These are phyloP conservation scores for Rhazya stricta DNA, from an alignment of 257 asterid species.

Conservation along the genomic window DNA sequence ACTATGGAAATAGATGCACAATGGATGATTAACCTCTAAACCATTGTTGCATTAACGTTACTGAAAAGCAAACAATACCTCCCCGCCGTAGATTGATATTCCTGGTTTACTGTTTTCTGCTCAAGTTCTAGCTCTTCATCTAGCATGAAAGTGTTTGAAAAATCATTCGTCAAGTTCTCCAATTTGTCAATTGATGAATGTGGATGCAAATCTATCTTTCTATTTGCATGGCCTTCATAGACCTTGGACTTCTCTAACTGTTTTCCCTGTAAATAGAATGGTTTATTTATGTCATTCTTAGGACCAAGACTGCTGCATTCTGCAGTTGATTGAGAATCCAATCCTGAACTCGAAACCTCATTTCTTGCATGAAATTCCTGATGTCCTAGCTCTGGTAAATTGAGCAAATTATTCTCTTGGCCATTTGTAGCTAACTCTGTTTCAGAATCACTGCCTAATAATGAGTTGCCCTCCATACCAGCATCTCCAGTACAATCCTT, in stretches of 20 bases:
- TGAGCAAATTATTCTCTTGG: conserved; percentile 25
- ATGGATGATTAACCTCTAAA: neutral
- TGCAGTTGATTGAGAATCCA: conserved; percentile 21
- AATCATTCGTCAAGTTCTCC: conserved; percentile 54
- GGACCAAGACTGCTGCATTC: conserved; percentile 19
- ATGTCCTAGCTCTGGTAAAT: conserved; percentile 26
- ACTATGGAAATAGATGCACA: neutral
- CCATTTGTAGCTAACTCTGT: conserved; percentile 19
- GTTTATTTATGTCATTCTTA: conserved; percentile 19
- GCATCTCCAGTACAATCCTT: conserved; percentile 26
- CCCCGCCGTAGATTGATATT: conserved; percentile 32
- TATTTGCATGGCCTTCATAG: conserved; percentile 22
- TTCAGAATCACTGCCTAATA: conserved; percentile 19
- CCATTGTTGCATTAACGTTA: neutral
- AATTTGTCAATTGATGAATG: conserved; percentile 25
- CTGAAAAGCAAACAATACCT: conserved; percentile 40
- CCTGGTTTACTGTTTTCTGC: conserved; percentile 32
- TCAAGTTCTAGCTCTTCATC: conserved; percentile 82
- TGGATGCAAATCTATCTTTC: conserved; percentile 22
- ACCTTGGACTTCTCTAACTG: conserved; percentile 20
- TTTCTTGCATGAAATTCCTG: conserved; percentile 22
- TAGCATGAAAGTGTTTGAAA: conserved; percentile 66
- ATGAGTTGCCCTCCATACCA: conserved; percentile 24
- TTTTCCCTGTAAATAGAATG: conserved; percentile 26
- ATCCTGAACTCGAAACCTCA: conserved; percentile 21